These are phyloP conservation scores for Tympanopsis confertula DNA, from an alignment of 2,329 filamentous ascomycete genomes.

Conservation along the genomic window DNA sequence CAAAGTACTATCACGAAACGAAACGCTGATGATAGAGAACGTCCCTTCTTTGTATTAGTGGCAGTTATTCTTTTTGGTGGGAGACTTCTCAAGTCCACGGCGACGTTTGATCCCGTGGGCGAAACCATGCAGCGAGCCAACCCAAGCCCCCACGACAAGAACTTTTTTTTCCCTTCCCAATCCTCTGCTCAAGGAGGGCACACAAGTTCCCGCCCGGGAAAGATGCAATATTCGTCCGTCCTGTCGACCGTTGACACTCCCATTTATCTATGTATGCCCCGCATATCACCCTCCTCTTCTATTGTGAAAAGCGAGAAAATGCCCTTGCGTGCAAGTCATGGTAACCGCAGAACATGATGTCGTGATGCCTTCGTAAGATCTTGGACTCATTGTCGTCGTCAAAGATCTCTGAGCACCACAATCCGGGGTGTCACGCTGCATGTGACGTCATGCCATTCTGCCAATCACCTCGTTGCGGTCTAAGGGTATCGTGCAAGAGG, in stretches of 20 bases:
- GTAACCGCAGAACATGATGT: conserved; percentile 26
- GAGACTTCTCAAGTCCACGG: too few species aligned
- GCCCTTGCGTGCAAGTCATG: conserved; percentile 18
- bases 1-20: too few species aligned
- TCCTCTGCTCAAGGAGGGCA: background rate
- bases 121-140: too few species aligned
- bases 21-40: too few species aligned
- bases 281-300: conserved; percentile 16
- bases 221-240: background rate
- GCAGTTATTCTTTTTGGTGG: too few species aligned
- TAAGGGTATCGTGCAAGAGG: conserved; percentile 27
- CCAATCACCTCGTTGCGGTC: conserved; percentile 17
- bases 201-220: background rate
- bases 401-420: conserved; percentile 14
- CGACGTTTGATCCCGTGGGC: too few species aligned
- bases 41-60: too few species aligned
- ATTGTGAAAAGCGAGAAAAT: conserved; percentile 19
- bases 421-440: conserved; percentile 16
- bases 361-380: conserved; percentile 21
- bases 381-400: conserved; percentile 8
- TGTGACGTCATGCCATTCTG: conserved; percentile 12
- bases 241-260: background rate
- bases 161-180: background rate
- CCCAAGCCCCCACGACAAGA: background rate
- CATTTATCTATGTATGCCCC: background rate